Evolutionary conservation across 371 early-diverging fungal genomes (phyloP), one percentile per base, ranked within the genome.

Genomic region (Nosema muscidifuracis): DNA sequence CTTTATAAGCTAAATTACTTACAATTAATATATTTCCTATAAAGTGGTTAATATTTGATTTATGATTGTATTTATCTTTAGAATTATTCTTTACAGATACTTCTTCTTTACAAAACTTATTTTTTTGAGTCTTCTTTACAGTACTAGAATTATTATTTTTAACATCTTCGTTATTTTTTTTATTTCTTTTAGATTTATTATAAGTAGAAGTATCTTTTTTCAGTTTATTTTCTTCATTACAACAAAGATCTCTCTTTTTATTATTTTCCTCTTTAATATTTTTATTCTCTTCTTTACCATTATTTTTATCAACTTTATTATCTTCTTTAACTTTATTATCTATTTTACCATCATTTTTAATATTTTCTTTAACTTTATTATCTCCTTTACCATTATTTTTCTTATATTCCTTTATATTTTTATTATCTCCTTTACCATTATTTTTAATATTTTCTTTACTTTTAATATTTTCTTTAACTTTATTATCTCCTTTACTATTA

Each of bases 1-100:
- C 80, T 61, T 76, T 82, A 40, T 72, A 74, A 13, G 71, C 56
- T 2, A 82, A 42, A 43, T 76, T 76, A 12, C 61, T 71, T 13
- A 80, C 75, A 26, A 80, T 61, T 18, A 66, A 47, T 22, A 70
- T 78, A 61, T 73, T 73, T 58, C n/a, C 2, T 31, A 10, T 9
- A 44, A 55, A 12, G 10, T 57, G 38, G 42, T 56, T 63, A 55
- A 9, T 9, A 68, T 44, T 68, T 58, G 4, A 6, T 34, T 26
- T 18, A n/a, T n/a, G n/a, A n/a, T n/a, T n/a, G n/a, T n/a, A n/a
- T n/a, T n/a, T n/a, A n/a, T n/a, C n/a, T n/a, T 6, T 22, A 55
- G 55, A 24, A 1, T 24, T 55, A 12, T 18, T 26, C 4, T 55
- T 26, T 55, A 24, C 26, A 22, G 12, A 24, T 9, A 55, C 6